Conservation (phyloP, 202 grass and related monocot genomes). For the Panicum virgatum region DNA sequence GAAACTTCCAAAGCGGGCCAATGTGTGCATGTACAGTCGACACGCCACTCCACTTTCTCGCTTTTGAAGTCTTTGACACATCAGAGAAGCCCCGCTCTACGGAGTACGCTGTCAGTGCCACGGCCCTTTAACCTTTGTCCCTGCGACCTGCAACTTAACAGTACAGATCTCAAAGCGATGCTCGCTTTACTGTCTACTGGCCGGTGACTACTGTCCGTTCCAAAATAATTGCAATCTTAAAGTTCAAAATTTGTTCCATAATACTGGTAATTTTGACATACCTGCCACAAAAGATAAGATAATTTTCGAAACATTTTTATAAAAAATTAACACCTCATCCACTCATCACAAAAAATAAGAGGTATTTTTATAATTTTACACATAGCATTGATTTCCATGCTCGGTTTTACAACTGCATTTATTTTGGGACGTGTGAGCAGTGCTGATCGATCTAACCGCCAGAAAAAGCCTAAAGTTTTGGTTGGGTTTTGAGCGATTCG, state of each 20-base stretch:
- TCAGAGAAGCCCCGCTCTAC: not conserved
- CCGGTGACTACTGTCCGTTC: not conserved
- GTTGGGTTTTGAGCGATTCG: not conserved
- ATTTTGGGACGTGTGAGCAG: too few species aligned
- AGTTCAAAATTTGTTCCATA: too few species aligned
- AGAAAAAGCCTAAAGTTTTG: conserved; percentile 23
- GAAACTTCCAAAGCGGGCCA: conserved; percentile 42
- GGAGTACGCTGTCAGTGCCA: not conserved
- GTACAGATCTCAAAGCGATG: conserved; percentile 28
- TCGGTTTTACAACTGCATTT: too few species aligned
- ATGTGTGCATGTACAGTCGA: conserved; percentile 1
- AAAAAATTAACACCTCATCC: too few species aligned
- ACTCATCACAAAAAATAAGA: too few species aligned
- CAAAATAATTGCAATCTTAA: too few species aligned
- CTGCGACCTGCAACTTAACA: not conserved
- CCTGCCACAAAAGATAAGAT: too few species aligned
- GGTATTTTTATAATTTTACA: too few species aligned
- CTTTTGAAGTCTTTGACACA: conserved; percentile 20
- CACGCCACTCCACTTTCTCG: not conserved
- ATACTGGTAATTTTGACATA: too few species aligned
- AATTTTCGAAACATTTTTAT: too few species aligned
- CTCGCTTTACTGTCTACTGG: not conserved
- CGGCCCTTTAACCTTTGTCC: not conserved
- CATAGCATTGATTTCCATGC: too few species aligned
- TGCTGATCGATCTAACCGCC: conserved; percentile 1